These are phyloP conservation scores for Colletotrichum sublineola DNA, from an alignment of 2,329 filamentous ascomycete genomes.

Conservation along the genomic window DNA sequence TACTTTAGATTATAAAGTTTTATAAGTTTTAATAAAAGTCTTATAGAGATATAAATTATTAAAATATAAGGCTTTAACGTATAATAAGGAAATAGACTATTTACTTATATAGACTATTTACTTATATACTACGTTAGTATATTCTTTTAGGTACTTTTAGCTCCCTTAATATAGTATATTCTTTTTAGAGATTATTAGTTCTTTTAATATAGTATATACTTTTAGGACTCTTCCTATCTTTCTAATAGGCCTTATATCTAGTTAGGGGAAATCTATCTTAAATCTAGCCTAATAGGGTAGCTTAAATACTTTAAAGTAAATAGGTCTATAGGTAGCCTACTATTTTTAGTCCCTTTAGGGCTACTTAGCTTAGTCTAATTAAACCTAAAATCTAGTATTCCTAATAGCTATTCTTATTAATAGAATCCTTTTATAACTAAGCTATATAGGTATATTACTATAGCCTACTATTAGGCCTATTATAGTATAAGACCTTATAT, in stretches of 20 bases:
- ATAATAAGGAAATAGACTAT: too few species aligned
- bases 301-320: too few species aligned
- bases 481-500: background rate
- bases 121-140: too few species aligned
- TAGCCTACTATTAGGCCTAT: background rate
- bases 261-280: too few species aligned
- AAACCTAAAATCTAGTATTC: background rate
- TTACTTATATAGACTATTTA: too few species aligned
- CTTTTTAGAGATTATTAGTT: background rate
- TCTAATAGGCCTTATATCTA: background rate
- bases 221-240: background rate
- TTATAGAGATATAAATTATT: too few species aligned
- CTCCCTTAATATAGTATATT: too few species aligned
- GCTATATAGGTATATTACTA: background rate
- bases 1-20: too few species aligned
- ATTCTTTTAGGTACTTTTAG: background rate
- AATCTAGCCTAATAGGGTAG: background rate
- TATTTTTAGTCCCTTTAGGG: too few species aligned
- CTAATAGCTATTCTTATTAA: background rate
- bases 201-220: background rate
- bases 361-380: background rate
- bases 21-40: too few species aligned
- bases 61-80: too few species aligned
- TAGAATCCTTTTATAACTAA: background rate
- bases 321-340: too few species aligned